Conservation (phyloP, 75 land plant genomes). For the Cupressus sempervirens region DNA sequence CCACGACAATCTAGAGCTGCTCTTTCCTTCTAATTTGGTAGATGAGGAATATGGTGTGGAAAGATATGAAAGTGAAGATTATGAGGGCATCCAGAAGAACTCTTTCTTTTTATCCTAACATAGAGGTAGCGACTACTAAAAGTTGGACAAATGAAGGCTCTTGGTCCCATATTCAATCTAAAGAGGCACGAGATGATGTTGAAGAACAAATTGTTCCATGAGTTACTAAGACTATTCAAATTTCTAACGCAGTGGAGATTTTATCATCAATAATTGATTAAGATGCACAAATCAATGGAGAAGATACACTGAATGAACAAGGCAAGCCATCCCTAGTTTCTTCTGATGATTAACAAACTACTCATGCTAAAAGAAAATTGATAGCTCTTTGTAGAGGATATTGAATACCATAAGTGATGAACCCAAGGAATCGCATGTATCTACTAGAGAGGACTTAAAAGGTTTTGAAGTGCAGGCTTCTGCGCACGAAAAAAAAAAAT, state of each 20-base stretch:
- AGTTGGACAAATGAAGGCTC: neutral
- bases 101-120: neutral
- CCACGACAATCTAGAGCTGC: neutral
- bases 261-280: neutral
- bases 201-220: neutral
- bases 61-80: neutral
- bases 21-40: neutral
- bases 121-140: neutral
- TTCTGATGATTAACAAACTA: neutral
- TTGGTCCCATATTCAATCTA: neutral
- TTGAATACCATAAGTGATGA: neutral
- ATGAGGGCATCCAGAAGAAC: neutral
- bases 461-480: neutral
- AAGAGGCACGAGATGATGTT: neutral
- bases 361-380: neutral
- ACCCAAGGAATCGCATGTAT: neutral
- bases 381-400: neutral
- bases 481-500: no score
- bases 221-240: neutral
- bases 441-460: neutral
- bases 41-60: neutral
- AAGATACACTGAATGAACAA: neutral
- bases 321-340: neutral
- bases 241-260: neutral
- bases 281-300: constrained; percentile 2